These are phyloP conservation scores for Pleurotus platypus DNA, from an alignment of 768 basidiomycete genomes.

Conservation along the genomic window DNA sequence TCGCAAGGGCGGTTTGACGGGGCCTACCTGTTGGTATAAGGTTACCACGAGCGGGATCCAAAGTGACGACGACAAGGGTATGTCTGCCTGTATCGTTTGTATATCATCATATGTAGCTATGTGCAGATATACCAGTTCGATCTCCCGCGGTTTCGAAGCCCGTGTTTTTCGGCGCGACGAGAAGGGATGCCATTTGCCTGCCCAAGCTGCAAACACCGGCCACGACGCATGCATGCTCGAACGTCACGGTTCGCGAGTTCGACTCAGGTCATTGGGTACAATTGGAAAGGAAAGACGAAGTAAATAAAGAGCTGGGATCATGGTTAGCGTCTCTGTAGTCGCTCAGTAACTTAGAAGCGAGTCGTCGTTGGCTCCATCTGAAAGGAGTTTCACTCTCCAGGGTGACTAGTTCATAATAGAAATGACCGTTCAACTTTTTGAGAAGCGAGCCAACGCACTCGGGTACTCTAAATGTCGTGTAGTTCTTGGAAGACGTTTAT, in stretches of 20 bases:
- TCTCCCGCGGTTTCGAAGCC: constrained; percentile 26
- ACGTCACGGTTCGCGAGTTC: constrained; percentile 30
- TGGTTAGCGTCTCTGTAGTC: constrained; percentile 11
- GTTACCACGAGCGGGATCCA: constrained; percentile 20
- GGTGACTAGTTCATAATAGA: no score
- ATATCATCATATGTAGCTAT: neutral
- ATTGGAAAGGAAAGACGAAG: constrained; percentile 24
- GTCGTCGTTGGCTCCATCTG: no score
- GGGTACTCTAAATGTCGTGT: no score
- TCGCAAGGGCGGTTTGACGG: constrained; percentile 23
- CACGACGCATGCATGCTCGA: constrained; percentile 16
- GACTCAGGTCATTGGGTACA: constrained; percentile 39
- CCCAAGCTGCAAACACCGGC: constrained; percentile 10
- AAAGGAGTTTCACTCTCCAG: no score
- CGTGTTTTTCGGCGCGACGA: constrained; percentile 29
- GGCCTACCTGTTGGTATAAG: constrained; percentile 32
- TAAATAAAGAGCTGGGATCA: constrained; percentile 22
- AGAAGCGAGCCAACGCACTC: no score
- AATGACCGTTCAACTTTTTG: no score
- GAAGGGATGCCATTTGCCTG: constrained; percentile 26
- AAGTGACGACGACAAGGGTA: constrained; percentile 29
- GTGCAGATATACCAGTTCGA: constrained; percentile 21
- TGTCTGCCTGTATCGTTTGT: neutral
- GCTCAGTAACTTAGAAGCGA: no score
- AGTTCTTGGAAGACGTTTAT: no score